Conservation (phyloP, 192 early-diverging fungal genomes). For the Entomortierella beljakovae region DNA sequence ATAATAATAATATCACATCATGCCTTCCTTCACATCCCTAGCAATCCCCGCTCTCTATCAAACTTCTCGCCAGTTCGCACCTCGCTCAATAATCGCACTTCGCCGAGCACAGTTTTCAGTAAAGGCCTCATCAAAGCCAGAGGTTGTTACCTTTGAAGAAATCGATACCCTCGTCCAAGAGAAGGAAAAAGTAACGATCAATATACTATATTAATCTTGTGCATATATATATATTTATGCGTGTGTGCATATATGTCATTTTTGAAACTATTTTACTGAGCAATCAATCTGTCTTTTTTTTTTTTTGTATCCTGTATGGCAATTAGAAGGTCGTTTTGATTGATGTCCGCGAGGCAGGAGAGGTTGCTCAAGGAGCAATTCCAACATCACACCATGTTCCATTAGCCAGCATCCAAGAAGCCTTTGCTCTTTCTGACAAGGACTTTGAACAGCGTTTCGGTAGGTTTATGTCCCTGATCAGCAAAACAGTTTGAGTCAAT, state of each 20-base stretch:
- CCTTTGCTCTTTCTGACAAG: slow-evolving; percentile 53
- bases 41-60: slow-evolving; percentile 54
- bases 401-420: slow-evolving; percentile 66
- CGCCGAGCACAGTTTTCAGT: slow-evolving; percentile 36
- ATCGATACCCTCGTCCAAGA: slow-evolving; percentile 44
- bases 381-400: slow-evolving; percentile 77
- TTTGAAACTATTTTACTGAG: not conserved
- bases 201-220: too few relatives aligned
- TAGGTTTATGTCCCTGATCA: slow-evolving; percentile 9
- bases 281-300: not conserved
- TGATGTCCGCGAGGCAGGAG: slow-evolving; percentile 75
- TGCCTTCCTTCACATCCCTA: slow-evolving; percentile 52
- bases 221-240: too few relatives aligned
- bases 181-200: slow-evolving; percentile 33
- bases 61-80: slow-evolving; percentile 43
- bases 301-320: not conserved
- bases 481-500: not conserved
- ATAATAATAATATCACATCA: not conserved
- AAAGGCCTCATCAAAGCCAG: slow-evolving; percentile 29
- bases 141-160: slow-evolving; percentile 48
- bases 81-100: slow-evolving; percentile 41
- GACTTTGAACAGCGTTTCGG: slow-evolving; percentile 55
- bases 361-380: slow-evolving; percentile 70
- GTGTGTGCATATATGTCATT: not conserved
- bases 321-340: slow-evolving; percentile 64